Conservation (phyloP, 352 stramenopile species). For the Peronospora farinosa region DNA sequence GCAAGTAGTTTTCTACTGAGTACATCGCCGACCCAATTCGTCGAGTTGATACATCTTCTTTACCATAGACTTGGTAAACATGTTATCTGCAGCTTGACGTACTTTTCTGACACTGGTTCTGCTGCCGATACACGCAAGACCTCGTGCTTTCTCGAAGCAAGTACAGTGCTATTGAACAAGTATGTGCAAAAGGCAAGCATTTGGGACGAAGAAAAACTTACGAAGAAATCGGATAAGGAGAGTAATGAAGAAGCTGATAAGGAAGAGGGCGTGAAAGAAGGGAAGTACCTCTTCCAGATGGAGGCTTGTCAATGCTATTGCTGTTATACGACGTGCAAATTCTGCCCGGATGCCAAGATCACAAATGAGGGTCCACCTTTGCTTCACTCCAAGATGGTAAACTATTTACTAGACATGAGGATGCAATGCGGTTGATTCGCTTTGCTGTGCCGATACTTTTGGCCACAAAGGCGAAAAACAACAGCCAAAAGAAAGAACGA, state of each 20-base stretch:
- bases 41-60: conserved; percentile 34
- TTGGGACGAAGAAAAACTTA: conserved; percentile 6
- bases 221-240: conserved; percentile 2
- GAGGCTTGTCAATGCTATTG: conserved; percentile 61
- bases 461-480: conserved; percentile 47
- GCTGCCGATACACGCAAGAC: conserved; percentile 5
- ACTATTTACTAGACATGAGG: conserved; percentile 17
- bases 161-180: conserved; percentile 30
- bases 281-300: conserved; percentile 33
- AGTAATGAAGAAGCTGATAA: conserved; percentile 6
- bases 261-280: conserved; percentile 18
- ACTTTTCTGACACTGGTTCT: conserved; percentile 17
- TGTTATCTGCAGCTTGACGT: conserved; percentile 41
- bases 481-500: conserved; percentile 69
- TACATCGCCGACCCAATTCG: conserved; percentile 9
- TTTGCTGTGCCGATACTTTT: conserved; percentile 64
- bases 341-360: conserved; percentile 44
- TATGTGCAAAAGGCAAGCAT: conserved; percentile 14
- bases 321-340: conserved; percentile 75
- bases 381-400: conserved; percentile 28
- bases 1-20: conserved; percentile 13
- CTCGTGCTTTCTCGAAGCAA: conserved; percentile 43
- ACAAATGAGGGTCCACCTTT: conserved; percentile 46
- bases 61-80: conserved; percentile 40
- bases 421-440: conserved; percentile 32